Percentiles rank a stretch among this genome's conserved stretches.
Evolutionary conservation across 164 flowering plant genomes (phyloP).

Genomic region (Vitis rotundifolia): DNA sequence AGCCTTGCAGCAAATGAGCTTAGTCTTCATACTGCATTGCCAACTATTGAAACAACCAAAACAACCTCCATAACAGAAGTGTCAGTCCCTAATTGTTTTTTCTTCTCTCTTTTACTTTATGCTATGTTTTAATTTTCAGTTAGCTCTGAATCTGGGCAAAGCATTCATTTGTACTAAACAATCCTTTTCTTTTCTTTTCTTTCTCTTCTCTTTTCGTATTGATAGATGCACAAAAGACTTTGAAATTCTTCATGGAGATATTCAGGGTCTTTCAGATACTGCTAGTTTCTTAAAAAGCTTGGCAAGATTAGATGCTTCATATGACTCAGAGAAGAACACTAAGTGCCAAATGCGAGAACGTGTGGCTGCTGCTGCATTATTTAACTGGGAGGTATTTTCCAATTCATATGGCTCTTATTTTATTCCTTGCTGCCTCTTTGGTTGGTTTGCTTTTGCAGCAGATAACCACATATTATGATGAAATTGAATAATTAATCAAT

Average conservation of each 20-base stretch:
- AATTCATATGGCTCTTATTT: not conserved
- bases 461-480: too few species aligned
- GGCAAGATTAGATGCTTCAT: constrained; percentile 47
- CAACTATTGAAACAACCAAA: constrained; percentile 26
- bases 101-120: not conserved
- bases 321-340: constrained; percentile 48
- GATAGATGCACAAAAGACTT: constrained; percentile 63
- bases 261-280: constrained; percentile 85
- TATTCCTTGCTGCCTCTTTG: not conserved
- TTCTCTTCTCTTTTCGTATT: not conserved
- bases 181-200: not conserved
- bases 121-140: too few species aligned
- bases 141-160: not conserved
- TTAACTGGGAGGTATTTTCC: constrained; percentile 85
- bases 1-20: constrained; percentile 81
- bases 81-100: not conserved
- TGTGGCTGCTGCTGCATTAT: constrained; percentile 85
- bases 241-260: constrained; percentile 89
- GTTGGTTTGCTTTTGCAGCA: too few species aligned
- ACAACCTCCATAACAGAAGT: too few species aligned
- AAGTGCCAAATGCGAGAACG: constrained; percentile 69
- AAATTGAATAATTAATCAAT: too few species aligned
- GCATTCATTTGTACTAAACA: not conserved
- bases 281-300: constrained; percentile 72
- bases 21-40: constrained; percentile 54